phyloP scores from a whole-genome alignment of 164 flowering plant species.

The Chimonanthus praecox region DNA sequence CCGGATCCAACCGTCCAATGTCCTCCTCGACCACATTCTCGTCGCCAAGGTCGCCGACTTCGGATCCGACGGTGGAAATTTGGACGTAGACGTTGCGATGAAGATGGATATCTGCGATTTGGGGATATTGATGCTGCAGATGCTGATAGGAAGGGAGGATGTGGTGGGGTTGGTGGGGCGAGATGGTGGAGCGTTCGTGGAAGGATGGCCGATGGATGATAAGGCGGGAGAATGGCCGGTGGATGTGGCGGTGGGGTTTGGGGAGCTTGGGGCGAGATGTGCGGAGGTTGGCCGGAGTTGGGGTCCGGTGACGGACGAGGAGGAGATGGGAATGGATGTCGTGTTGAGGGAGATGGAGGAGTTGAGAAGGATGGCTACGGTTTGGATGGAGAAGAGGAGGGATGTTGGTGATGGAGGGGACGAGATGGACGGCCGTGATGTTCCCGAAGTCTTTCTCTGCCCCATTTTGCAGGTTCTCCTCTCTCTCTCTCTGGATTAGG shows the following conservation, averaged over 20 bases:
- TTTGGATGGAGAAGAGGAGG: constrained; percentile 11
- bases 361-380: constrained; percentile 31
- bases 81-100: constrained; percentile 6
- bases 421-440: constrained; percentile 10
- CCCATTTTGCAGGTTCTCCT: constrained; percentile 54
- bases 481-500: background rate
- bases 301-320: background rate
- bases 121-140: constrained; percentile 48
- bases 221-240: constrained; percentile 56
- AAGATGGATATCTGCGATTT: constrained; percentile 37
- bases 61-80: constrained; percentile 10
- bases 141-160: constrained; percentile 49
- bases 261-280: constrained; percentile 37
- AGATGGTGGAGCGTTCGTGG: constrained; percentile 10
- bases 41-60: constrained; percentile 44
- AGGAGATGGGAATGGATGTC: constrained; percentile 7
- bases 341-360: constrained; percentile 29
- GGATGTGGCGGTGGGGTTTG: constrained; percentile 46
- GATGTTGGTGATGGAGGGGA: constrained; percentile 1
- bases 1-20: constrained; percentile 36
- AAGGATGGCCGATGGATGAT: constrained; percentile 31
- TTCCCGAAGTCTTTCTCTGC: constrained; percentile 46
- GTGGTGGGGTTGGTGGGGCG: constrained; percentile 20
- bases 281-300: constrained; percentile 1
- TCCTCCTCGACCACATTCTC: constrained; percentile 51